Base-by-base conservation (phyloP, 2,329 filamentous ascomycete genomes). In the Xylaria sp. region DNA sequence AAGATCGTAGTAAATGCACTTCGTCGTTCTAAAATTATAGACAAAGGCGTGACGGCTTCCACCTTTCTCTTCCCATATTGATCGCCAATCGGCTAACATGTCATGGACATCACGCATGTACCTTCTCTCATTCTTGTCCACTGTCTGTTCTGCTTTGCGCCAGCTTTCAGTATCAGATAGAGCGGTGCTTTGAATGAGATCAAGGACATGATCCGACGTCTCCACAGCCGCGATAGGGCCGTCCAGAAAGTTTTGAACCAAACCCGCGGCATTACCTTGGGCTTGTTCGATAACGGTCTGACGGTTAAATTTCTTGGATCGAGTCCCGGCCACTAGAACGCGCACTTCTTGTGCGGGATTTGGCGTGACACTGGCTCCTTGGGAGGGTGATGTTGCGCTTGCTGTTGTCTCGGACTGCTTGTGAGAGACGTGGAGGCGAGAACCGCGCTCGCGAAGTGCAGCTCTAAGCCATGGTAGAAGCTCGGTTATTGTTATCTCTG, bases 281-380 rank as follows among this genome's bases (percentile, higher is more conserved):
- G 91, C 91, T 73, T 94, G 92, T 78, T 97, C 93, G 57, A 98
- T 90, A 59, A 98, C 94, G 34, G 91, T 91, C 77, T 90, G 90
- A 63, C 95, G 90, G 81, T 97, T 98, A 72, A 92, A 92, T 83
- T 98, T 98, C 81, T 97, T 98, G 80, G 91, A 94, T 75, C 91
- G 90, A 59, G 94, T 94, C 66, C 93, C 91, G 0, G 92, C 89
- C 6, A 94, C 87, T 3, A 98, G 86, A n/a, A 98, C 91, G 69
- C 92, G 91, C 55, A 98, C 94, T 65, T 95, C 92, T 74, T 92
- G 90, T 68, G 89, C 86, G 64, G 85, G 82, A 52, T 88, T 78
- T 66, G 73, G 51, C 46, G 67, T 69, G 62, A 74, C 71, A 20
- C 46, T 74, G 23, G 71, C 71, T 44, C 72, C 70, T 41, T 71